Conservation (phyloP, 169 alveolate genomes). For the Plasmodium fragile region DNA sequence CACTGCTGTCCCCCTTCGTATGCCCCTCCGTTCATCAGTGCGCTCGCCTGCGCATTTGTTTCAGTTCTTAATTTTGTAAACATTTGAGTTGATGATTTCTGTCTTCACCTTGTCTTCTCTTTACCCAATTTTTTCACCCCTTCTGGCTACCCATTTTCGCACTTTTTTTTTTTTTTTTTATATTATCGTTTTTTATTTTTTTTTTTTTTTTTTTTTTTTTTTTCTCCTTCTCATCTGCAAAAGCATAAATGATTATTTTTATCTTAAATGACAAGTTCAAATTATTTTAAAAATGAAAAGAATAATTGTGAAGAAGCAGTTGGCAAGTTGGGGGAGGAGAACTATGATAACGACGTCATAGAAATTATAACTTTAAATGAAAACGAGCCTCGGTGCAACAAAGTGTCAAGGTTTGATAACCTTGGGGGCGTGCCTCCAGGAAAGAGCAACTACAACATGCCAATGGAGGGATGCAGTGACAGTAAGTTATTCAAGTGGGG, state of each 20-base stretch:
- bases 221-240: neutral
- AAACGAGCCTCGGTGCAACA: conserved; percentile 5
- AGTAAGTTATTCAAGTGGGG: conserved; percentile 18
- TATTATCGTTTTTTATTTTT: neutral
- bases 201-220: neutral
- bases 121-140: neutral
- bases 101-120: neutral
- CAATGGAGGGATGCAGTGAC: conserved; percentile 20
- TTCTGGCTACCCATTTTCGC: neutral
- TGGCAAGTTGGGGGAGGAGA: conserved; percentile 1
- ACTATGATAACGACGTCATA: conserved; percentile 48
- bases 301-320: conserved; percentile 10
- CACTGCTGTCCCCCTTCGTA: neutral
- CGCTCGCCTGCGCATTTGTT: neutral
- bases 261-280: conserved; percentile 70
- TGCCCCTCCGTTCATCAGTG: neutral
- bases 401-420: neutral
- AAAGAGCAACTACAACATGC: neutral
- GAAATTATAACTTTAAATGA: conserved; percentile 57
- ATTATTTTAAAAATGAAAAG: conserved; percentile 45
- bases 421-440: neutral
- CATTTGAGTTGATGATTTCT: neutral
- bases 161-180: neutral
- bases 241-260: conserved; percentile 15
- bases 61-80: neutral